Evolutionary conservation across 495 filamentous ascomycete species (phyloP).

Genomic region (Achaetomiella virescens): DNA sequence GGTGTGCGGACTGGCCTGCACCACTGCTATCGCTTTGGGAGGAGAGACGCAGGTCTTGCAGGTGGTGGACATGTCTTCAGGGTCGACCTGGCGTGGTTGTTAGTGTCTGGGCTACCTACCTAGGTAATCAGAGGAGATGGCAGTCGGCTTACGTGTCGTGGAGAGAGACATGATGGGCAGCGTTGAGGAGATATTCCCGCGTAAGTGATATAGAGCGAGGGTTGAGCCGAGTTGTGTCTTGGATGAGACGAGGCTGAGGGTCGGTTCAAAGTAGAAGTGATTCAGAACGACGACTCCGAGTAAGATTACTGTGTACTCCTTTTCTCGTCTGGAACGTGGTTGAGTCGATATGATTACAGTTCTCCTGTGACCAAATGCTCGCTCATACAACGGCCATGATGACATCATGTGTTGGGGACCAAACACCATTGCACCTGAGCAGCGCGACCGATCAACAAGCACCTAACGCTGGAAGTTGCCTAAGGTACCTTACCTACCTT

Average conservation of each 20-base stretch:
- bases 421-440: too few relatives aligned
- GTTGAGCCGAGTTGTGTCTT: neutral
- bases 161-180: slow-evolving; percentile 20
- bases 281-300: too few relatives aligned
- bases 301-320: too few relatives aligned
- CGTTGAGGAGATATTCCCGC: neutral
- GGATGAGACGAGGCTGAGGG: neutral
- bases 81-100: slow-evolving; percentile 47
- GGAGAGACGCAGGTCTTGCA: slow-evolving; percentile 42
- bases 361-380: too few relatives aligned
- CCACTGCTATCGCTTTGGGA: slow-evolving; percentile 31
- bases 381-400: too few relatives aligned
- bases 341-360: too few relatives aligned
- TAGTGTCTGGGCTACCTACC: neutral
- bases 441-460: too few relatives aligned
- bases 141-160: slow-evolving; percentile 19
- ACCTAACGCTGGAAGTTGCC: too few relatives aligned
- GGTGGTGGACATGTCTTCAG: slow-evolving; percentile 54
- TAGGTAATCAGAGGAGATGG: too few relatives aligned
- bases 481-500: too few relatives aligned
- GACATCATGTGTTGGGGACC: too few relatives aligned
- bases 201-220: neutral
- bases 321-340: too few relatives aligned
- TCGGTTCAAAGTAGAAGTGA: neutral
- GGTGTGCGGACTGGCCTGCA: slow-evolving; percentile 29